phyloP scores from a whole-genome alignment of 176 grass and related monocot species.

The Triticum aestivum region IWGSC_CS_RefSeq_v2.1 NC_057799.1:501022904-501023403 shows the following conservation, averaged over 20 bases:
- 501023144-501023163: conserved; percentile 76
- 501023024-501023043: conserved; percentile 54
- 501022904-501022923: conserved; percentile 77
- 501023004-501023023: conserved; percentile 68
- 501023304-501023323: conserved; percentile 78
- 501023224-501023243: conserved; percentile 62
- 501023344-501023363: conserved; percentile 64
- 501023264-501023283: conserved; percentile 89
- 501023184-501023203: conserved; percentile 79
- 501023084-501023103: conserved; percentile 54
- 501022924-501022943: conserved; percentile 56
- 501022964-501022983: conserved; percentile 61
- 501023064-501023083: conserved; percentile 80
- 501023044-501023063: conserved; percentile 73
- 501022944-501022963: conserved; percentile 82
- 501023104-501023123: conserved; percentile 91
- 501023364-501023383: conserved; percentile 82
- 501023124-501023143: conserved; percentile 72
- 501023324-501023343: conserved; percentile 70
- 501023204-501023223: conserved; percentile 89
- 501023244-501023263: conserved; percentile 83
- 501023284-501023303: conserved; percentile 76
- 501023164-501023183: conserved; percentile 85
- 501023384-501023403: conserved; percentile 92
- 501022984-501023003: conserved; percentile 61